Evolutionary conservation across 345 rosid genomes (phyloP).

Genomic region (Dipteronia sinensis): DNA sequence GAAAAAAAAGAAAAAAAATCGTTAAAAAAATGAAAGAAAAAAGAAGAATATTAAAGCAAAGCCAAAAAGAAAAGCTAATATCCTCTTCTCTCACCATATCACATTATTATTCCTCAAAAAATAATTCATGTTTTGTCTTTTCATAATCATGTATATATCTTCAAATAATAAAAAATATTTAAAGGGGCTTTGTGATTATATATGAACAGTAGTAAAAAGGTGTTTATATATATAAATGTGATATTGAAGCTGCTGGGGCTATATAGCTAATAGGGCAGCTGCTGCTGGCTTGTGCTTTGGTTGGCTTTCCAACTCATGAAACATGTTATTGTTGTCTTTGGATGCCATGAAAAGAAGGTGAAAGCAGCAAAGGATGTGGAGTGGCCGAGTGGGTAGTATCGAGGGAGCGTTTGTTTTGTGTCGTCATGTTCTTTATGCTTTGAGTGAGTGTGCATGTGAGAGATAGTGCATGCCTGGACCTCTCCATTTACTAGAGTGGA

Average conservation of each 20-base stretch:
- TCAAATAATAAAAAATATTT: no score
- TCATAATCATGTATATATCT: no score
- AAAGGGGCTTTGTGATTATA: not conserved
- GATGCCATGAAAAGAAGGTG: constrained; percentile 55
- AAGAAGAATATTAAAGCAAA: not conserved
- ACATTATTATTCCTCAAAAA: not conserved
- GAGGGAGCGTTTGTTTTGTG: constrained; percentile 55
- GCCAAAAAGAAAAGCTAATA: constrained; percentile 12
- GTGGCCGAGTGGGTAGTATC: constrained; percentile 33
- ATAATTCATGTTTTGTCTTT: constrained; percentile 26
- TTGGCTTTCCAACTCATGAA: constrained; percentile 50
- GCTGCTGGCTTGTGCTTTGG: not conserved
- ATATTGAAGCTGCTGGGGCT: no score
- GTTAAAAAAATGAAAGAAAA: not conserved
- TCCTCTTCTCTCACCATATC: not conserved
- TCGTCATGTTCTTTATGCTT: constrained; percentile 34
- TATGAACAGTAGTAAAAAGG: not conserved
- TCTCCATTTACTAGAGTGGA: constrained; percentile 39
- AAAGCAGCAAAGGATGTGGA: constrained; percentile 23
- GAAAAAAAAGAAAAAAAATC: not conserved
- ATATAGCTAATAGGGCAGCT: no score
- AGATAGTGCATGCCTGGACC: constrained; percentile 39
- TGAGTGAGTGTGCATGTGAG: constrained; percentile 7
- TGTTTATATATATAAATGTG: not conserved
- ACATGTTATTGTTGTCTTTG: constrained; percentile 33